Base-by-base conservation (phyloP, 345 rosid genomes). In the Erodium maritimum region DNA sequence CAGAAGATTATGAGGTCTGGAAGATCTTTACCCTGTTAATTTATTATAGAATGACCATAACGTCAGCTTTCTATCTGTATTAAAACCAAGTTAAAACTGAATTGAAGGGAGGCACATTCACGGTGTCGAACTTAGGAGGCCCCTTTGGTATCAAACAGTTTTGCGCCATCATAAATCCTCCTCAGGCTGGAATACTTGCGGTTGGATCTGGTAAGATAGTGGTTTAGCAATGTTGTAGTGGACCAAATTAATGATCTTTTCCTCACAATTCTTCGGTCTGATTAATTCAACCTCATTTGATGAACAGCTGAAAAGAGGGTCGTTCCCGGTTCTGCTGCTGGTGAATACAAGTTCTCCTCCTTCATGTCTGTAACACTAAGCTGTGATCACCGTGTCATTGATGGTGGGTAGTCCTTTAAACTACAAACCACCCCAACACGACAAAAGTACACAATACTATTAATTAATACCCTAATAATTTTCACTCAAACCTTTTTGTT, bases 321-420 rank as follows among this genome's bases (percentile, higher is more conserved):
- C 50, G 75, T 93, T 21, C 84, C 90, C 21, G 83, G 87, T 66
- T 77, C 62, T 5, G 84, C 78, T 50, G 73, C 86, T 1, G 91
- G 82, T 20, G 80, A 87, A 20, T 89, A 69, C 79, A 73, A 82
- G 50, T 71, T 82, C 17, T 87, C 99, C 62, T 87, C 97, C 16
- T 82, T 75, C 73, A 82, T 93, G 97, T 67, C 95, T 1, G 87
- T 82, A 60, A 89, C 99, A 16, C 79, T 89, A 60, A 93, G 96
- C 70, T 93, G 97, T 29, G 99, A 93, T 74, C 99, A 93, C 65
- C 99, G 96, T 52, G 97, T 89, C 17, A 83, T 89, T n/a, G 97
- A 93, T 71, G 96, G 96, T 89, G 71, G 5, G 76, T 50, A 63
- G 29, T 52, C 21, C 54, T 51, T 51, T 11, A 17, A 10, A 10